A percentile compares a stretch with the other conserved stretches of the same genome.
Conservation (phyloP, 306 rosid genomes). For the Malus asiatica region DNA sequence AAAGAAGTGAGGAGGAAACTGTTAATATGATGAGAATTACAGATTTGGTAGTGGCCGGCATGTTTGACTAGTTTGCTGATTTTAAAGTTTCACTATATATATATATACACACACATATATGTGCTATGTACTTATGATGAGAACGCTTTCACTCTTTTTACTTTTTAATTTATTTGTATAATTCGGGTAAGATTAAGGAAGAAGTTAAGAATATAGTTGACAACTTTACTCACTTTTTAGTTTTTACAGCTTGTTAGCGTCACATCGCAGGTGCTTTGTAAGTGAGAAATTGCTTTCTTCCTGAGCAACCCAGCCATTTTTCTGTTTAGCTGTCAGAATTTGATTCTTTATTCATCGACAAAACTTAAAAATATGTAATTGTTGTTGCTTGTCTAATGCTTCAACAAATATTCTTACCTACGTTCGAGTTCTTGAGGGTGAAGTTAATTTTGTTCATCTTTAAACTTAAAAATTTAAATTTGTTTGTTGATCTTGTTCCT, state of each 20-base stretch:
- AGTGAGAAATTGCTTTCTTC: background rate
- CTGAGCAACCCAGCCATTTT: background rate
- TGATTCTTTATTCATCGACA: background rate
- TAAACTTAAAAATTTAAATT: background rate
- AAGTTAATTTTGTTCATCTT: background rate
- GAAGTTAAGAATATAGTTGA: background rate
- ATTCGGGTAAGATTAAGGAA: background rate
- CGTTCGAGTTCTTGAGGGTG: background rate
- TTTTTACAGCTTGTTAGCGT: background rate
- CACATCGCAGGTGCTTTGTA: background rate
- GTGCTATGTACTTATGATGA: background rate
- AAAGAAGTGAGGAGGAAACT: constrained; percentile 18
- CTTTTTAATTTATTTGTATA: background rate
- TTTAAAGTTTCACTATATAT: background rate
- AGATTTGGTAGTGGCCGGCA: constrained; percentile 13
- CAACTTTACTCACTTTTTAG: background rate
- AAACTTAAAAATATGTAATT: background rate
- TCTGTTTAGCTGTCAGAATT: background rate
- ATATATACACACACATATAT: background rate
- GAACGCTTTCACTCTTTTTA: background rate
- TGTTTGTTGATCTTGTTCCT: background rate
- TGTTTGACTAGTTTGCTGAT: background rate
- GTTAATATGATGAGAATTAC: constrained; percentile 10
- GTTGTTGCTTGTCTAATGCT: background rate
- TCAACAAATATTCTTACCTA: background rate